phyloP scores from a whole-genome alignment of 805 yeast species.

The Ogataea henricii region DNA sequence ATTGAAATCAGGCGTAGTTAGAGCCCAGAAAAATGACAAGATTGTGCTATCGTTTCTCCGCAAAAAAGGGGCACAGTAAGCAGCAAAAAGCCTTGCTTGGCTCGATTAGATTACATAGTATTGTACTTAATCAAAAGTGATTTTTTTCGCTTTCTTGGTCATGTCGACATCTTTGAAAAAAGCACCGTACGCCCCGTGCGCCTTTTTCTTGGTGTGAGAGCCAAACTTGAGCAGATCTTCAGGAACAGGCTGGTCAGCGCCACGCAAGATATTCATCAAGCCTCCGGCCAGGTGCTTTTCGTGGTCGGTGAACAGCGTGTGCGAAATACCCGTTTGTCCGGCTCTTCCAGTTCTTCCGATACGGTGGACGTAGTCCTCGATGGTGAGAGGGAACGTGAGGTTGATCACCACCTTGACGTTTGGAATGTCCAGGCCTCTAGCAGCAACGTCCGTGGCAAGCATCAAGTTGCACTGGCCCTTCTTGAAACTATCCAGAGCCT shows the following conservation, averaged over 20 bases:
- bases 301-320: slow-evolving; percentile 93
- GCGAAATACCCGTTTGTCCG: slow-evolving; percentile 92
- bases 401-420: slow-evolving; percentile 94
- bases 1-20: neutral
- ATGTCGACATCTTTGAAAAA: slow-evolving; percentile 92
- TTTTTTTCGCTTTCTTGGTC: slow-evolving; percentile 82
- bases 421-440: slow-evolving; percentile 96
- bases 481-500: slow-evolving; percentile 84
- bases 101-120: neutral
- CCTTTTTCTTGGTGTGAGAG: slow-evolving; percentile 96
- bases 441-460: slow-evolving; percentile 98
- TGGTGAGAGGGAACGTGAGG: slow-evolving; percentile 93
- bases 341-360: slow-evolving; percentile 99
- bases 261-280: slow-evolving; percentile 84
- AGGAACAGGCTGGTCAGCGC: slow-evolving; percentile 95
- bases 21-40: neutral
- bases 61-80: neutral
- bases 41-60: neutral
- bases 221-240: slow-evolving; percentile 94
- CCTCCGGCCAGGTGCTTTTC: slow-evolving; percentile 97
- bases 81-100: neutral
- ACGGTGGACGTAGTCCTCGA: slow-evolving; percentile 95
- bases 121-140: slow-evolving; percentile 62
- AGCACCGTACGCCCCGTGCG: slow-evolving; percentile 97
- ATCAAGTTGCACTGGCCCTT: slow-evolving; percentile 71